Evolutionary conservation across 2,329 filamentous ascomycete species (phyloP), one percentile per base, ranked within the genome.

Genomic region (Alternaria triticimaculans): DNA sequence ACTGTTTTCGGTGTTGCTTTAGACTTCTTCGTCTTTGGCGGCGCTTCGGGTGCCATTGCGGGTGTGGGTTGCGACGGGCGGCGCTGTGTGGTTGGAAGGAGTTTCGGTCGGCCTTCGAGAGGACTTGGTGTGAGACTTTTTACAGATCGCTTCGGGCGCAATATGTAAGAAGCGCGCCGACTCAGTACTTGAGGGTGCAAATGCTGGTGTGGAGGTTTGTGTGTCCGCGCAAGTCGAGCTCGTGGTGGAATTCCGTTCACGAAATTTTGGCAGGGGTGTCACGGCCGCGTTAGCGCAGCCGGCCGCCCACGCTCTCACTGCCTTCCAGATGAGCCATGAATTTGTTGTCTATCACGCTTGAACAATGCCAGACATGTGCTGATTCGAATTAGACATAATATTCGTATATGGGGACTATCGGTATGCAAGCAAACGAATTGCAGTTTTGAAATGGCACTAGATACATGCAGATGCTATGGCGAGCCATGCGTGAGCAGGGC

Each of bases 201-300:
- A n/a, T 3, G 46, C n/a, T 15, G 20, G 43, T 26, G 30, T 21
- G 18, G 25, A 20, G 20, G 43, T 37, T 23, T 62, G 48, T 48
- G 30, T 54, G 49, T 54, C 41, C n/a, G 51, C 37, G 48, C 45
- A 58, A 58, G 23, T 59, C 18, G n/a, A 55, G 45, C 30, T 60
- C 30, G 55, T 56, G 59, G 53, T 56, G 56, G 58, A 53, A 56
- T 68, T 58, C 56, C 58, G 51, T 55, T 73, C 69, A 72, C 62
- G 71, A 77, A 77, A 74, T 76, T 78, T 77, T 67, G 69, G 72
- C 66, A 74, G 72, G 74, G 72, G 59, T 78, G 65, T 68, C 74
- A 77, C 73, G 72, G 72, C 5, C 49, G 15, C 41, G 15, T 55
- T 67, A 61, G 63, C 51, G 28, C 23, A 50, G 5, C 43, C 10